Percentiles rank a stretch among this genome's conserved stretches.
These are phyloP conservation scores for Ichthyophonus hoferi DNA, from an alignment of 208 protist genomes.

Conservation along the genomic window DNA sequence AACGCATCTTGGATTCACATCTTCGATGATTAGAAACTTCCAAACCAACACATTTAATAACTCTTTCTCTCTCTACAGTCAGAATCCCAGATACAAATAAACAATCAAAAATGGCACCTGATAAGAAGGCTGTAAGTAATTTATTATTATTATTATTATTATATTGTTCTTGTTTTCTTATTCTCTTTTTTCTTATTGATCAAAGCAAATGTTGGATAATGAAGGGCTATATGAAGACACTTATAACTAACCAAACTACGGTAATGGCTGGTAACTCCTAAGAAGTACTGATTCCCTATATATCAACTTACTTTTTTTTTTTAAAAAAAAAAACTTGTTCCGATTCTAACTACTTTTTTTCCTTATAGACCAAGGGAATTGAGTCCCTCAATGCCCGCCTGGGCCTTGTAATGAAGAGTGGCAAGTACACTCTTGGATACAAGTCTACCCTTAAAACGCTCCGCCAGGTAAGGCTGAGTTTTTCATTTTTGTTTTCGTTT, in stretches of 20 bases:
- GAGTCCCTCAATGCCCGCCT: slow-evolving; percentile 98
- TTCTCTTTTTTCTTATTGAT: neutral
- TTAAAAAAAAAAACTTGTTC: too few species aligned
- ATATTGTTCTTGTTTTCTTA: neutral
- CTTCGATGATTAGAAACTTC: too few species aligned
- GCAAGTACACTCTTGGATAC: slow-evolving; percentile 97
- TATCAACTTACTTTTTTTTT: too few species aligned
- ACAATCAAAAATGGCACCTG: neutral
- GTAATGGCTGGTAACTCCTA: neutral
- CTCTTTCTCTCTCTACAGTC: neutral
- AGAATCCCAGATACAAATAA: neutral
- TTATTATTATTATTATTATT: neutral
- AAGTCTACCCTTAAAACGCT: slow-evolving; percentile 93
- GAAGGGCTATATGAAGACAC: neutral
- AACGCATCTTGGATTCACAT: too few species aligned
- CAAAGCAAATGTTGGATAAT: neutral
- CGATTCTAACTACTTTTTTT: neutral
- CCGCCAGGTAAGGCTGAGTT: neutral
- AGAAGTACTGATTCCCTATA: too few species aligned
- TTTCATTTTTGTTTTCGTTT: neutral
- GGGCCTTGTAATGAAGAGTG: slow-evolving; percentile 97
- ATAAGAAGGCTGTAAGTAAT: neutral
- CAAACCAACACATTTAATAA: too few species aligned
- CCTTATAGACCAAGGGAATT: slow-evolving; percentile 75
- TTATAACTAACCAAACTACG: neutral